Evolutionary conservation across 2,329 filamentous ascomycete genomes (phyloP).

Genomic region (Nothopassalora personata): DNA sequence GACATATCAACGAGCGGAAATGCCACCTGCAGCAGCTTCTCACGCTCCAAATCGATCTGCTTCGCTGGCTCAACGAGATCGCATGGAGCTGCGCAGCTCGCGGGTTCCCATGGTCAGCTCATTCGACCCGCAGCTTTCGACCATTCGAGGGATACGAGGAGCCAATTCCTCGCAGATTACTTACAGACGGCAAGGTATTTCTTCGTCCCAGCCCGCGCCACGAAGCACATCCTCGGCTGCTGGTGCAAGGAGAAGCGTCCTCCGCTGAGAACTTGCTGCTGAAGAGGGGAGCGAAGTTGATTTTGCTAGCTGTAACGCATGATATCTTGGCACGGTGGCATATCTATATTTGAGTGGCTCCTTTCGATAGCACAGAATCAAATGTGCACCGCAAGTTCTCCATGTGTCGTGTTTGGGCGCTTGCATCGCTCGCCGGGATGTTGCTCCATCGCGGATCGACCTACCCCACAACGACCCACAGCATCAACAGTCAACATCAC

Average conservation of each 20-base stretch:
- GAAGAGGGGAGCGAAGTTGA: not conserved
- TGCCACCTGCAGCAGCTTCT: not conserved
- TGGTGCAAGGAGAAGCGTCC: constrained; percentile 17
- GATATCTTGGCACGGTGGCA: not conserved
- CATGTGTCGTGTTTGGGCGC: not conserved
- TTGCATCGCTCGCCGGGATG: not conserved
- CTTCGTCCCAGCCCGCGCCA: constrained; percentile 4
- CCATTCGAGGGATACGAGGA: constrained; percentile 25
- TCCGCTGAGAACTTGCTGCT: not conserved
- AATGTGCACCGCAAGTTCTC: not conserved
- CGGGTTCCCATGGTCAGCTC: not conserved
- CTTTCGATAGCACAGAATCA: not conserved
- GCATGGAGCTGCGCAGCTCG: constrained; percentile 15
- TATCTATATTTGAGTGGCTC: not conserved
- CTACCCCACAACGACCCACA: not conserved
- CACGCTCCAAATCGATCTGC: not conserved
- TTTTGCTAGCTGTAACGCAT: not conserved
- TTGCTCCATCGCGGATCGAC: not conserved
- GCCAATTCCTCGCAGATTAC: constrained; percentile 12
- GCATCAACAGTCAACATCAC: not conserved
- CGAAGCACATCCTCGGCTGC: constrained; percentile 14
- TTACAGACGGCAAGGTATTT: not conserved
- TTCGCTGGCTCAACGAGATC: constrained; percentile 8
- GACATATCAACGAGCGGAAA: not conserved
- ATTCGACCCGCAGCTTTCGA: constrained; percentile 17